A percentile compares a stretch with the other conserved stretches of the same genome.
Conservation (phyloP, 495 filamentous ascomycete species). For the Daldinia childiae region DNA sequence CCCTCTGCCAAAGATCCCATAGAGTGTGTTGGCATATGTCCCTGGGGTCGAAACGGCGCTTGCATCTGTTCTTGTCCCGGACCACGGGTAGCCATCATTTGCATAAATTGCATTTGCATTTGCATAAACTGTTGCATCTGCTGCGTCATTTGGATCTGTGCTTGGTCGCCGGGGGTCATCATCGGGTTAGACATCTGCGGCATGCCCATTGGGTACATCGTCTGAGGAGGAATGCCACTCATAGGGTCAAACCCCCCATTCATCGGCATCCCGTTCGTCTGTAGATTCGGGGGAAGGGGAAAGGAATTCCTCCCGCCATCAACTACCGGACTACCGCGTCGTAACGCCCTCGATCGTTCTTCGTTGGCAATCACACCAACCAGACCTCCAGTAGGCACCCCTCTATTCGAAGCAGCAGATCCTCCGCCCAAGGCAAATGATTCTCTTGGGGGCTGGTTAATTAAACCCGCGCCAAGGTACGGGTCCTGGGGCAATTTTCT, state of each 20-base stretch:
- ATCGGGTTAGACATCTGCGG: slow-evolving; percentile 51
- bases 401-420: slow-evolving; percentile 58
- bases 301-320: slow-evolving; percentile 44
- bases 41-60: slow-evolving; percentile 46
- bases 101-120: slow-evolving; percentile 94
- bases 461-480: slow-evolving; percentile 83
- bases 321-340: slow-evolving; percentile 79
- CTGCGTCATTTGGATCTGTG: slow-evolving; percentile 83
- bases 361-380: slow-evolving; percentile 92
- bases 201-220: slow-evolving; percentile 59
- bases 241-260: slow-evolving; percentile 55
- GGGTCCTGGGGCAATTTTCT: slow-evolving; percentile 87
- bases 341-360: slow-evolving; percentile 78
- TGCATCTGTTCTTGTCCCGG: slow-evolving; percentile 42
- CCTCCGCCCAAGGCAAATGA: slow-evolving; percentile 76
- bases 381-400: slow-evolving; percentile 71
- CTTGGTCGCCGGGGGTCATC: slow-evolving; percentile 73
- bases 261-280: slow-evolving; percentile 47
- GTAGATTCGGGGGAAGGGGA: slow-evolving; percentile 24
- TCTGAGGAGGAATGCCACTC: slow-evolving; percentile 56
- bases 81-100: slow-evolving; percentile 67
- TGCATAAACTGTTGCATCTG: slow-evolving; percentile 92
- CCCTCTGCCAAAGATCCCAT: slow-evolving; percentile 49
- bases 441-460: slow-evolving; percentile 78
- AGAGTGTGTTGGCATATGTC: slow-evolving; percentile 49